Percentiles rank a stretch among this genome's conserved stretches.
Evolutionary conservation across 352 stramenopile genomes (phyloP).

Genomic region (Pelagophyceae sp.): DNA sequence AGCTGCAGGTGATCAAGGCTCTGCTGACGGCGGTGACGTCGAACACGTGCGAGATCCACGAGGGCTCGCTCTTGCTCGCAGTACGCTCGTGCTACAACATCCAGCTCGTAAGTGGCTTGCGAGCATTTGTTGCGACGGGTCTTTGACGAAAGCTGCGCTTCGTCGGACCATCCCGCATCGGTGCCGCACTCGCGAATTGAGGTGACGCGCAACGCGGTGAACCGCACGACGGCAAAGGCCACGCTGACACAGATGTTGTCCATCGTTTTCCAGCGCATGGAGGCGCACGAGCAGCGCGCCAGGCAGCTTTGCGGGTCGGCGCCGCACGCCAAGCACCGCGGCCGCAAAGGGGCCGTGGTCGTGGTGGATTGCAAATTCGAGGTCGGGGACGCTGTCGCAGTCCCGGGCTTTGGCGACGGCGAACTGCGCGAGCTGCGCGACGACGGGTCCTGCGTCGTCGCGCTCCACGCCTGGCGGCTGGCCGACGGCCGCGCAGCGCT

Average conservation of each 20-base stretch:
- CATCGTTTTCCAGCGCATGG: conserved; percentile 91
- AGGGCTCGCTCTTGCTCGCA: conserved; percentile 81
- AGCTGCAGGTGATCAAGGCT: conserved; percentile 80
- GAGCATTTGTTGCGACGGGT: conserved; percentile 61
- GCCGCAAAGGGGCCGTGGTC: not conserved
- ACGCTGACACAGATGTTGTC: conserved; percentile 92
- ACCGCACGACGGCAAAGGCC: conserved; percentile 92
- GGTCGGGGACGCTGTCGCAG: not conserved
- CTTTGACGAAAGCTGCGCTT: too few species aligned
- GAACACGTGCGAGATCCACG: conserved; percentile 73
- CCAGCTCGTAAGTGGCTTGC: too few species aligned
- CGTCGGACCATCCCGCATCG: too few species aligned
- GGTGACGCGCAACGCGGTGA: conserved; percentile 67
- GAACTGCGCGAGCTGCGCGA: not conserved
- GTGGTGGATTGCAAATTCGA: not conserved
- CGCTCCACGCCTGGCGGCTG: not conserved
- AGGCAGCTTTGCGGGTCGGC: not conserved
- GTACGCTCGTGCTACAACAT: conserved; percentile 92
- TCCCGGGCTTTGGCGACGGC: conserved; percentile 3
- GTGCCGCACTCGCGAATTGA: too few species aligned
- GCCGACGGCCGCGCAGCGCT: not conserved
- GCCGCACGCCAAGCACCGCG: not conserved
- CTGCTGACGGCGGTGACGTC: conserved; percentile 78
- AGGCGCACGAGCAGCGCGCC: conserved; percentile 43
- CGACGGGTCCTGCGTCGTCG: not conserved